phyloP scores from a whole-genome alignment of 2,329 filamentous ascomycete species.

The Zalaria obscura region DNA sequence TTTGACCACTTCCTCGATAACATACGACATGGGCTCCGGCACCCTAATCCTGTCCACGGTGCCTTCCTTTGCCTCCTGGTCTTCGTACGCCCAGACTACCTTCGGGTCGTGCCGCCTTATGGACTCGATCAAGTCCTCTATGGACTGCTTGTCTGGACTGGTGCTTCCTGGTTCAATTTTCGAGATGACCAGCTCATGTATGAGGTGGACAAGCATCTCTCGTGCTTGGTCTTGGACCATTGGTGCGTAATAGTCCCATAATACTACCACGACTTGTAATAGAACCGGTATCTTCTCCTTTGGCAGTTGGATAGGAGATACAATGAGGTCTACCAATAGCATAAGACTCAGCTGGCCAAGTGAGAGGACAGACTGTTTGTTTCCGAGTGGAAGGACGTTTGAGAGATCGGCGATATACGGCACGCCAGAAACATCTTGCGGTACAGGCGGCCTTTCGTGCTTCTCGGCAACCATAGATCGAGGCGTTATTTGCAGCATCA shows the following conservation, averaged over 20 bases:
- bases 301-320: conserved; percentile 70
- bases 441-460: conserved; percentile 50
- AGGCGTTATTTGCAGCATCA: conserved; percentile 79
- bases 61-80: conserved; percentile 59
- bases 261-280: conserved; percentile 77
- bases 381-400: conserved; percentile 67
- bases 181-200: conserved; percentile 84
- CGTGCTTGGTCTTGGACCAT: conserved; percentile 92
- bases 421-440: conserved; percentile 57
- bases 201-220: conserved; percentile 94
- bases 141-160: conserved; percentile 53
- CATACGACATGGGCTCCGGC: conserved; percentile 71
- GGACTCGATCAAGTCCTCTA: conserved; percentile 77
- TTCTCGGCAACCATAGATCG: conserved; percentile 97
- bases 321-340: conserved; percentile 87
- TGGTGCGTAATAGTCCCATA: conserved; percentile 95
- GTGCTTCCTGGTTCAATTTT: conserved; percentile 57
- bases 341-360: conserved; percentile 88
- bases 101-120: conserved; percentile 72
- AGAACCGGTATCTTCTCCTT: conserved; percentile 72
- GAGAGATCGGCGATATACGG: conserved; percentile 83
- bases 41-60: conserved; percentile 60
- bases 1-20: conserved; percentile 68
- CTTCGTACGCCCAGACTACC: conserved; percentile 89
- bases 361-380: conserved; percentile 77